A percentile compares a stretch with the other conserved stretches of the same genome.
These are phyloP conservation scores for Neurospora sp. DNA, from an alignment of 495 filamentous ascomycete genomes.

Conservation along the genomic window DNA sequence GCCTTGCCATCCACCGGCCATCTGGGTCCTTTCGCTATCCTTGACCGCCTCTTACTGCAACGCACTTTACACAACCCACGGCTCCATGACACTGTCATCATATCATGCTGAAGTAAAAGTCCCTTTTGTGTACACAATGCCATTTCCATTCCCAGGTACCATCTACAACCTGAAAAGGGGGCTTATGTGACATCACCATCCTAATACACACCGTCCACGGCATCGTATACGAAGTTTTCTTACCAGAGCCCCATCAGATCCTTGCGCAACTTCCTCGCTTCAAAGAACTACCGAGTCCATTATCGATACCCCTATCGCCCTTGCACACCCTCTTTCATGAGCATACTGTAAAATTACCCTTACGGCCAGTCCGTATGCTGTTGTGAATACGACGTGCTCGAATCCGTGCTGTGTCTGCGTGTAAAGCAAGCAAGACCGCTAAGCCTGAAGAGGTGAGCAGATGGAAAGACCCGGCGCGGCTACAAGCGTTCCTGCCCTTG, in stretches of 20 bases:
- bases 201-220: background rate
- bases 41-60: background rate
- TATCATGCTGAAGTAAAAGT: background rate
- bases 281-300: background rate
- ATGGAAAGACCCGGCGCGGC: background rate
- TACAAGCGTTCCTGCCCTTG: conserved; percentile 3
- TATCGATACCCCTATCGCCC: background rate
- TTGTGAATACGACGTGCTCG: background rate
- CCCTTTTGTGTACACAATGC: background rate
- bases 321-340: background rate
- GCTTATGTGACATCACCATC: background rate
- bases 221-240: background rate
- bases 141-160: background rate
- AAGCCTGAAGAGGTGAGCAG: background rate
- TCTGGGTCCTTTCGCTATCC: background rate
- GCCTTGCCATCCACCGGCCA: background rate
- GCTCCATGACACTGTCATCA: background rate
- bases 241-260: background rate
- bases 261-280: background rate
- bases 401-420: background rate
- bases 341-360: background rate
- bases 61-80: background rate
- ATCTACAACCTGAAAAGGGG: background rate
- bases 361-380: background rate
- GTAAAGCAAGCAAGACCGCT: background rate